phyloP scores from a whole-genome alignment of 164 flowering plant species.

The Chimonanthus praecox region DNA sequence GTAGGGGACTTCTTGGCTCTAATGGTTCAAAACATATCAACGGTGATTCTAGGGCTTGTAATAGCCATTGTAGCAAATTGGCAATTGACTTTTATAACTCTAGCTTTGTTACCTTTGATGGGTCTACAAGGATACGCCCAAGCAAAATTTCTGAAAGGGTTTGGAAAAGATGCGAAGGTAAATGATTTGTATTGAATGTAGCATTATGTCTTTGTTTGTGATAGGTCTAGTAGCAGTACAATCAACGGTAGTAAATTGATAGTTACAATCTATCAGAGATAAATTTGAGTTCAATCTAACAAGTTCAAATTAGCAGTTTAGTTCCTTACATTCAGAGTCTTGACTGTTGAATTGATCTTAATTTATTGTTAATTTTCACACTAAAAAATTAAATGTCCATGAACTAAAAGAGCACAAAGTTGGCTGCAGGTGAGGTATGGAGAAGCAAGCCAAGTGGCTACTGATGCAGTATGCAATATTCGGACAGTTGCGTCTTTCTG shows the following conservation, averaged over 20 bases:
- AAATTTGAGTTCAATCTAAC: too few relatives aligned
- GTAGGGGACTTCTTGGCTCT: slow-evolving; percentile 52
- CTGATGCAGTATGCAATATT: slow-evolving; percentile 50
- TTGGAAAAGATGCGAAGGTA: slow-evolving; percentile 53
- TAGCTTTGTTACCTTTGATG: slow-evolving; percentile 36
- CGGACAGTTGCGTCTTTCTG: slow-evolving; percentile 62
- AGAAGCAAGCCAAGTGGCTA: slow-evolving; percentile 63
- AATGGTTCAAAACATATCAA: slow-evolving; percentile 41
- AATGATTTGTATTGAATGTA: not conserved
- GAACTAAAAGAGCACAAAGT: not conserved
- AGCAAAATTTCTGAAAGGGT: slow-evolving; percentile 31
- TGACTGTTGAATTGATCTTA: too few relatives aligned
- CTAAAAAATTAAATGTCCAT: too few relatives aligned
- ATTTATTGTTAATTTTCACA: too few relatives aligned
- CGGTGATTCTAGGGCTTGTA: slow-evolving; percentile 33
- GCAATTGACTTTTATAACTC: slow-evolving; percentile 35
- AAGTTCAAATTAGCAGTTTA: too few relatives aligned
- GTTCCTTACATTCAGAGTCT: too few relatives aligned
- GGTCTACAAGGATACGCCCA: slow-evolving; percentile 35
- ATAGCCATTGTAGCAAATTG: slow-evolving; percentile 59
- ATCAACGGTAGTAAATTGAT: too few relatives aligned
- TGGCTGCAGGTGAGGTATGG: slow-evolving; percentile 43
- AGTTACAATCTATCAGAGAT: too few relatives aligned
- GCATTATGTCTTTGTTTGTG: too few relatives aligned
- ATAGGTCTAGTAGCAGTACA: too few relatives aligned